phyloP scores from a whole-genome alignment of 441 rosid genomes.

The Flueggea neowawraea region DNA sequence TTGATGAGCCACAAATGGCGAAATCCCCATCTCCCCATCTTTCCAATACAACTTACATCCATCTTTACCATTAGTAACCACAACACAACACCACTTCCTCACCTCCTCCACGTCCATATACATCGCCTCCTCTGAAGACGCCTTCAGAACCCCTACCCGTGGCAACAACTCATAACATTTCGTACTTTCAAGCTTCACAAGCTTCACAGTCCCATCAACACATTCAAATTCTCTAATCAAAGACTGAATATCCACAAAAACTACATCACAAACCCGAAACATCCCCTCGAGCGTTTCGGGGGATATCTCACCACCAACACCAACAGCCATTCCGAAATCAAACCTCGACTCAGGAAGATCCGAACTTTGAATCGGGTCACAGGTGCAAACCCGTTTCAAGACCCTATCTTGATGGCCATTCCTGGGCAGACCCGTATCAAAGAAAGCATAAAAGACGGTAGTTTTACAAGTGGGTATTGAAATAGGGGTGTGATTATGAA shows the following conservation, averaged over 20 bases:
- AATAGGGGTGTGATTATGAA: slow-evolving; percentile 34
- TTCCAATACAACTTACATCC: slow-evolving; percentile 63
- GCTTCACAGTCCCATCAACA: slow-evolving; percentile 59
- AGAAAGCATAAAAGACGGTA: slow-evolving; percentile 77
- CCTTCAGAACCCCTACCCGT: slow-evolving; percentile 72
- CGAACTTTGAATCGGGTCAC: slow-evolving; percentile 58
- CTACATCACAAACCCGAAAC: slow-evolving; percentile 63
- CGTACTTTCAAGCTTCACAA: slow-evolving; percentile 46
- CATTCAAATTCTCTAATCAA: slow-evolving; percentile 63
- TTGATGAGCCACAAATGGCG: slow-evolving; percentile 71
- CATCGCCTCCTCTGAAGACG: slow-evolving; percentile 77
- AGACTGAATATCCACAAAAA: slow-evolving; percentile 76
- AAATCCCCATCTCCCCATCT: slow-evolving; percentile 42
- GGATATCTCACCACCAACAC: slow-evolving; percentile 84
- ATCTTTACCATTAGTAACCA: slow-evolving; percentile 79
- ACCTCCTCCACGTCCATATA: slow-evolving; percentile 78
- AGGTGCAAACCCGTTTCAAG: slow-evolving; percentile 57
- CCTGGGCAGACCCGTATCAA: slow-evolving; percentile 32
- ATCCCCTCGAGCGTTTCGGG: slow-evolving; percentile 81
- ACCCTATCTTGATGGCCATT: slow-evolving; percentile 58
- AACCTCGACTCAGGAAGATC: slow-evolving; percentile 62
- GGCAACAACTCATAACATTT: slow-evolving; percentile 55
- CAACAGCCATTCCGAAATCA: slow-evolving; percentile 86
- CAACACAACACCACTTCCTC: slow-evolving; percentile 66
- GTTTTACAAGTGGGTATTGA: slow-evolving; percentile 39